Evolutionary conservation across 176 grass and related monocot species (phyloP).

Genomic region (Zizania latifolia): DNA sequence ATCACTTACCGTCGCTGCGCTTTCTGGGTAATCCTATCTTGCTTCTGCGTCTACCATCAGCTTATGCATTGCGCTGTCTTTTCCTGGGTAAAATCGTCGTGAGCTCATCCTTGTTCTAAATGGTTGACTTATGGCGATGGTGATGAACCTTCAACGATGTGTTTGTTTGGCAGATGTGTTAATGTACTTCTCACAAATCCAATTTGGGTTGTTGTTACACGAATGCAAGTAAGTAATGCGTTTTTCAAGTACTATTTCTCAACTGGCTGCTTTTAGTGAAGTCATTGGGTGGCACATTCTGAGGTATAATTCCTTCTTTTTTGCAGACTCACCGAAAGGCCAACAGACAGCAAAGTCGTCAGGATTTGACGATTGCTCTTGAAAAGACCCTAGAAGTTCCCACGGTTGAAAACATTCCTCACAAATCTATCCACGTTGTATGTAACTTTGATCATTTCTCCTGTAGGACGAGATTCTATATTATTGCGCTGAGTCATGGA

Average conservation of each 20-base stretch:
- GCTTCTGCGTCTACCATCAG: neutral
- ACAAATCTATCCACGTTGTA: constrained; percentile 65
- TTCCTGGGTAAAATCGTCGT: neutral
- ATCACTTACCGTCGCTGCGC: constrained; percentile 77
- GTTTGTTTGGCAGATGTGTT: constrained; percentile 55
- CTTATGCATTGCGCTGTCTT: constrained; percentile 1
- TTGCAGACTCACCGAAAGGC: constrained; percentile 82
- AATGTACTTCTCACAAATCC: constrained; percentile 96
- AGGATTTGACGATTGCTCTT: constrained; percentile 36
- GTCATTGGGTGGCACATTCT: neutral
- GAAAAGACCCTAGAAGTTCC: constrained; percentile 36
- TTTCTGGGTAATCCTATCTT: constrained; percentile 58
- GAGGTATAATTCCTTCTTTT: constrained; percentile 7
- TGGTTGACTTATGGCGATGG: neutral
- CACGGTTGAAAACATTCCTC: constrained; percentile 52
- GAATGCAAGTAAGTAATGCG: constrained; percentile 69
- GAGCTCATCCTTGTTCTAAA: neutral
- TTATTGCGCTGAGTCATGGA: neutral
- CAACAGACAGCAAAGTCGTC: constrained; percentile 39
- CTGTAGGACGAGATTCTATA: neutral
- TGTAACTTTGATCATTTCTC: constrained; percentile 14
- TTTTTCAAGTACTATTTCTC: neutral
- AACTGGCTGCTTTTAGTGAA: neutral
- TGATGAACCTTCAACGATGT: neutral
- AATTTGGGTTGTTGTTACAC: constrained; percentile 84